Conservation (phyloP, 495 filamentous ascomycete species). For the Xylaria longipes region DNA sequence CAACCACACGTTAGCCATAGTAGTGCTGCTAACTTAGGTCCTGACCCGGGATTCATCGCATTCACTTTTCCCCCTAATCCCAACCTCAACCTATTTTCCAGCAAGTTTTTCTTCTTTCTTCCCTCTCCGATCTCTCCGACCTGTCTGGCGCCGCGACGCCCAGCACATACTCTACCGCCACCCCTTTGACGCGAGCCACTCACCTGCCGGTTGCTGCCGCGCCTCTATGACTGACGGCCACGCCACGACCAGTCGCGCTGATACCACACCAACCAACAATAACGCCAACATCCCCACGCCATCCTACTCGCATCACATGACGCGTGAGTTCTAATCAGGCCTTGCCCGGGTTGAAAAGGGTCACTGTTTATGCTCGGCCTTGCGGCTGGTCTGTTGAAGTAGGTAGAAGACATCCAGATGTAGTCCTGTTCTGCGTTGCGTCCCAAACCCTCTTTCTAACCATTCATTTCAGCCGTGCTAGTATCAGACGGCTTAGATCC, state of each 20-base stretch:
- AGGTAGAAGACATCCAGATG: slow-evolving; percentile 8
- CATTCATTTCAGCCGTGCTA: slow-evolving; percentile 18
- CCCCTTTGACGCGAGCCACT: slow-evolving; percentile 16
- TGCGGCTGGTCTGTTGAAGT: slow-evolving; percentile 23
- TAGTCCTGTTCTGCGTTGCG: slow-evolving; percentile 5
- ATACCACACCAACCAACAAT: not conserved
- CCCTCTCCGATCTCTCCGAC: slow-evolving; percentile 12
- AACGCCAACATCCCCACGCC: not conserved
- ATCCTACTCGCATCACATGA: slow-evolving; percentile 18
- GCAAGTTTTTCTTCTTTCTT: slow-evolving; percentile 7
- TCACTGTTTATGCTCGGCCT: slow-evolving; percentile 1
- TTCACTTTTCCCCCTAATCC: slow-evolving; percentile 23
- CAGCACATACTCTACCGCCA: slow-evolving; percentile 4
- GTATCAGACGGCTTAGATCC: slow-evolving; percentile 18
- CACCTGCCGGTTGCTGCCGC: slow-evolving; percentile 8
- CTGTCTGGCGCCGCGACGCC: slow-evolving; percentile 11
- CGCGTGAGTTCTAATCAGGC: slow-evolving; percentile 24
- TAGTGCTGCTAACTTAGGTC: not conserved
- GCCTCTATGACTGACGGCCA: slow-evolving; percentile 9
- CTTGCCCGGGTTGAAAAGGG: slow-evolving; percentile 25
- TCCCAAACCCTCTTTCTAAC: slow-evolving; percentile 12
- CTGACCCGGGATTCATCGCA: slow-evolving; percentile 23
- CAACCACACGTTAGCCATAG: not conserved
- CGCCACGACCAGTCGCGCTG: not conserved
- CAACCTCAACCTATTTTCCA: slow-evolving; percentile 6